phyloP scores from a whole-genome alignment of 2,329 filamentous ascomycete species.

The Fusarium verrucosum region DNA sequence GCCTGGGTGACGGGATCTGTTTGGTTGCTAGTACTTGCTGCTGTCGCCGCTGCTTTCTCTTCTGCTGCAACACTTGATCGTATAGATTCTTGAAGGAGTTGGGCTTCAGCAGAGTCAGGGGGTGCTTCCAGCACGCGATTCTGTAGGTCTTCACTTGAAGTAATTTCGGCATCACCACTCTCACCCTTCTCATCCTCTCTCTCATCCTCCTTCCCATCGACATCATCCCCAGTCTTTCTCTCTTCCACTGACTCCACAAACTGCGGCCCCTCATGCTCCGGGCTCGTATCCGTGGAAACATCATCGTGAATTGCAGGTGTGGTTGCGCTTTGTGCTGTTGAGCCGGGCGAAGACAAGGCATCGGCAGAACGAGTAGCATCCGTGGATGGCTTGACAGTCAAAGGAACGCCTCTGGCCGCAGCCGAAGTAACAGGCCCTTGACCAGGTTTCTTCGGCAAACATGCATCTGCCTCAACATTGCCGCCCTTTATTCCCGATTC shows the following conservation, averaged over 20 bases:
- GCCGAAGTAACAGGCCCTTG: constrained; percentile 6
- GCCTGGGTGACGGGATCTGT: neutral
- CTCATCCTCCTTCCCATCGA: constrained; percentile 35
- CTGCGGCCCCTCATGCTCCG: constrained; percentile 71
- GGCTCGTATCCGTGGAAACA: constrained; percentile 77
- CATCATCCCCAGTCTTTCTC: constrained; percentile 55
- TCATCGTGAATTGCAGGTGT: constrained; percentile 75
- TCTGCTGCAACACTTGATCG: constrained; percentile 42
- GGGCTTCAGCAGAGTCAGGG: constrained; percentile 54
- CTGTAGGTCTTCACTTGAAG: constrained; percentile 33
- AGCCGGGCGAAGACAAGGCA: constrained; percentile 65
- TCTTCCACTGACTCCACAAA: constrained; percentile 61
- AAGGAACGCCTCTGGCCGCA: constrained; percentile 2
- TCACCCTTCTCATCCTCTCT: constrained; percentile 27
- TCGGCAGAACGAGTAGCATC: constrained; percentile 54
- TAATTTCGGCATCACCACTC: constrained; percentile 6
- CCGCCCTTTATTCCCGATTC: constrained; percentile 47
- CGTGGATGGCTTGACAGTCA: constrained; percentile 49
- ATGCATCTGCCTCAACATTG: constrained; percentile 5
- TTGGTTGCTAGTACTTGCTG: constrained; percentile 4
- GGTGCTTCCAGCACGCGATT: constrained; percentile 35
- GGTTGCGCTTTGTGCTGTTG: constrained; percentile 76
- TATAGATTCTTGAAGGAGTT: constrained; percentile 56
- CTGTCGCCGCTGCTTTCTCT: constrained; percentile 1
- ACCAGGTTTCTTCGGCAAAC: constrained; percentile 3